phyloP scores from a whole-genome alignment of 176 grass and related monocot species.

The Tillandsia fasciculata region DNA sequence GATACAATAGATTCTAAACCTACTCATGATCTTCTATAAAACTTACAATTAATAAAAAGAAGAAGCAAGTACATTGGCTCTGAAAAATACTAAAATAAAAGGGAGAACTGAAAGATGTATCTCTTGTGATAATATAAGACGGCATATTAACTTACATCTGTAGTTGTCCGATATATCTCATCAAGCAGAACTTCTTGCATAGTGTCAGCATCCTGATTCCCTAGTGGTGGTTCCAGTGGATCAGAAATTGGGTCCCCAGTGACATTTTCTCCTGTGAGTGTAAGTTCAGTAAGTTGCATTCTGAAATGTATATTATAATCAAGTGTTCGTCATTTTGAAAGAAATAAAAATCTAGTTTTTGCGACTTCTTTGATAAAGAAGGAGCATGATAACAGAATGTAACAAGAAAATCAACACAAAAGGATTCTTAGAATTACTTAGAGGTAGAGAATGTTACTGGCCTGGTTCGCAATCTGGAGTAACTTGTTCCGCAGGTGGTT shows the following conservation, averaged over 20 bases:
- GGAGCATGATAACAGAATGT: no score
- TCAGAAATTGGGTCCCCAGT: conserved; percentile 9
- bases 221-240: conserved; percentile 27
- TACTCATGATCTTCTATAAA: no score
- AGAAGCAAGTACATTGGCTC: neutral
- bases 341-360: no score
- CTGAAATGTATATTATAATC: neutral
- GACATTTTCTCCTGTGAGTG: conserved; percentile 18
- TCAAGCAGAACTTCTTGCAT: conserved; percentile 67
- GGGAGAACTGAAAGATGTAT: neutral
- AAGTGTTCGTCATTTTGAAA: no score
- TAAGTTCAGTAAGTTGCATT: neutral
- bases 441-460: neutral
- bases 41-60: no score
- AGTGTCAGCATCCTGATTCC: conserved; percentile 22
- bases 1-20: no score
- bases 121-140: neutral
- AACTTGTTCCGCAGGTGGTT: conserved; percentile 37
- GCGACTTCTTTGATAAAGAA: no score
- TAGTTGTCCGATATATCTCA: conserved; percentile 47
- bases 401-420: no score
- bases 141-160: conserved; percentile 33
- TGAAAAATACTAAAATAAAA: neutral
- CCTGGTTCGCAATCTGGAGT: conserved; percentile 34
- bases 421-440: no score